These are phyloP conservation scores for Schwanniomyces occidentalis DNA, from an alignment of 805 yeast genomes.

Conservation along the genomic window DNA sequence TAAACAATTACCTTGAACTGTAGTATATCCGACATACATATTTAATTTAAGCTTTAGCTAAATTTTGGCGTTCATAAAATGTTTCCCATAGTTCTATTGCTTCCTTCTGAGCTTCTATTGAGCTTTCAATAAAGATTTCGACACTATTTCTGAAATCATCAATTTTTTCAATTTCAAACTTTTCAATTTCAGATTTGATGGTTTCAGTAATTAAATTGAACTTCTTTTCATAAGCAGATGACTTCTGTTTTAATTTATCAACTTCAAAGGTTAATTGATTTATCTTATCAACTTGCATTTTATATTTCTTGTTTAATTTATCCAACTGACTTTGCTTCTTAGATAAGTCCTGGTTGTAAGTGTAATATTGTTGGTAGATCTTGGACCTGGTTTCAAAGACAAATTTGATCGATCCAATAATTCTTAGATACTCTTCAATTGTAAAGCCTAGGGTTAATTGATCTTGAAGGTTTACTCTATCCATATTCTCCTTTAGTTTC, in stretches of 20 bases:
- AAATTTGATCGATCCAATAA: slow-evolving; percentile 70
- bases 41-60: slow-evolving; percentile 18
- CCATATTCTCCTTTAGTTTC: slow-evolving; percentile 70
- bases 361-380: slow-evolving; percentile 41
- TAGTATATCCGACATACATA: too few relatives aligned
- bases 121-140: slow-evolving; percentile 86
- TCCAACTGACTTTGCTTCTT: slow-evolving; percentile 48
- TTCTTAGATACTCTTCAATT: slow-evolving; percentile 81
- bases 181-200: slow-evolving; percentile 65
- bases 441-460: slow-evolving; percentile 83
- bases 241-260: slow-evolving; percentile 52
- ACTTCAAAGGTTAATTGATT: slow-evolving; percentile 60
- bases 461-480: slow-evolving; percentile 80
- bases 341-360: slow-evolving; percentile 42
- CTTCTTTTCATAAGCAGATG: slow-evolving; percentile 52
- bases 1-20: too few relatives aligned
- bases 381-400: slow-evolving; percentile 76
- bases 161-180: slow-evolving; percentile 73
- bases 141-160: slow-evolving; percentile 85
- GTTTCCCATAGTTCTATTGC: slow-evolving; percentile 86
- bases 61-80: slow-evolving; percentile 60
- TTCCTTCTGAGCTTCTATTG: slow-evolving; percentile 92
- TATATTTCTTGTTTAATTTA: slow-evolving; percentile 45
- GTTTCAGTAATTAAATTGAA: slow-evolving; percentile 65
- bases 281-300: slow-evolving; percentile 62